Percentiles rank a stretch among this genome's conserved stretches.
These are phyloP conservation scores for Raffaelea deltoideospora DNA, from an alignment of 2,329 filamentous ascomycete species.

Conservation along the genomic window DNA sequence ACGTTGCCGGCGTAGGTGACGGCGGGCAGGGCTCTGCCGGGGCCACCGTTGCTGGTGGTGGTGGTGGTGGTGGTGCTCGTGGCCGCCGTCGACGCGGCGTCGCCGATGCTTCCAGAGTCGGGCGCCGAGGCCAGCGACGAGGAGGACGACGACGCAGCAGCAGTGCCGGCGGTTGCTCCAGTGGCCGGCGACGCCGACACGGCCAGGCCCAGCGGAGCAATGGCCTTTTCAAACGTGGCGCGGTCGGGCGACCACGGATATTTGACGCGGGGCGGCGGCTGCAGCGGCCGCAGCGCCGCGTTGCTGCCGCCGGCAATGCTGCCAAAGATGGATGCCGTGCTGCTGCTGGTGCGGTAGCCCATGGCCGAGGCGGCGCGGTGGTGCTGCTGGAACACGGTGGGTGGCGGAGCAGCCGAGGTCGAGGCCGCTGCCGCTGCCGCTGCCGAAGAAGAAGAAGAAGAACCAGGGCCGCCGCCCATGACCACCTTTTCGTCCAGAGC, in stretches of 20 bases:
- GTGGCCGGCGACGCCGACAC: background rate
- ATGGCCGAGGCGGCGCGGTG: conserved; percentile 6
- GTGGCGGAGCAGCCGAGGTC: conserved; percentile 18
- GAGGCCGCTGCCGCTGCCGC: conserved; percentile 12
- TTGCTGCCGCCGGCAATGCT: conserved; percentile 9
- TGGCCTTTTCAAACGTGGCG: conserved; percentile 27
- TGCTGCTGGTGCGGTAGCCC: conserved; percentile 1
- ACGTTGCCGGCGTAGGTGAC: conserved; percentile 72
- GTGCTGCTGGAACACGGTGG: conserved; percentile 16
- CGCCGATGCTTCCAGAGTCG: conserved; percentile 9
- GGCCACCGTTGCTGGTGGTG: conserved; percentile 6
- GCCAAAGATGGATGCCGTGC: too few species aligned
- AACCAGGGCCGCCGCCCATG: background rate
- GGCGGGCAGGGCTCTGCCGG: conserved; percentile 14
- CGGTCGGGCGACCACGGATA: conserved; percentile 41
- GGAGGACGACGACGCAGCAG: background rate
- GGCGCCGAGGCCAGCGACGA: conserved; percentile 6
- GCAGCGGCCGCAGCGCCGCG: conserved; percentile 23
- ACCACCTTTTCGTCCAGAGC: conserved; percentile 49
- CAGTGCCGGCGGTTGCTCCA: background rate
- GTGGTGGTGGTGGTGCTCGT: conserved; percentile 10
- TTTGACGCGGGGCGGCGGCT: conserved; percentile 37
- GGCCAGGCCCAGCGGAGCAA: conserved; percentile 18
- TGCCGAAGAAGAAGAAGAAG: too few species aligned
- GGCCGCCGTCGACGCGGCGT: conserved; percentile 11